Evolutionary conservation across 805 yeast genomes (phyloP), one percentile per base, ranked within the genome.

Genomic region (Lipomyces sp.): DNA sequence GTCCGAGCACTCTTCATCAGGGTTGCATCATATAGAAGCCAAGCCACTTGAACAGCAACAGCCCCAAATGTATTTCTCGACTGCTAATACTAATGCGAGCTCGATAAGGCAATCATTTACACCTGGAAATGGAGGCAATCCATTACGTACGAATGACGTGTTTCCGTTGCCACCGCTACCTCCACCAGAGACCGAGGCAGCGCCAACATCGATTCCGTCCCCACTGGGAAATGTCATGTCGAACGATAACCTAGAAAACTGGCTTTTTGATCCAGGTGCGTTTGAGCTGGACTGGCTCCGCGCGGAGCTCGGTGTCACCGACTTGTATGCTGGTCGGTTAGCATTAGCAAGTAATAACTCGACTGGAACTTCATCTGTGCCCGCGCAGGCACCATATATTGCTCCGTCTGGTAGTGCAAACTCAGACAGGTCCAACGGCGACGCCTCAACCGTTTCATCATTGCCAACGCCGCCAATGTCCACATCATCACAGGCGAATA

Each of bases 201-300:
- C 6, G 13, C 29, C 58, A 13, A 18, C 45, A n/a, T 24, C 34
- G 29, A 30, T 57, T 18, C 53, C 60, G 15, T 30, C 53, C 24
- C 55, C 60, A 57, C 56, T 57, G 15, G 39, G 34, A 4, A 24
- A 57, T 29, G 57, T 57, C 59, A 35, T 39, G 30, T 57, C 60
- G 30, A 53, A 18, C 13, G 53, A 57, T 29, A 34, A 45, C n/a
- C 24, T 45, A 60, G 69, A 65, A 15, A 55, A 65, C 18, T 65
- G 69, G 69, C 30, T 53, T 32, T 57, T 64, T 42, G 69, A 65
- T 24, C 67, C 69, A 18, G 62, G 53, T 18, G 58, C 33, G 7
- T 55, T 64, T 18, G 69, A 65, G 6, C 53, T 65, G 10, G 69
- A 65, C 53, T 65, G 69, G 69, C 62, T 65, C 10, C 64, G 66